Evolutionary conservation across 2,329 filamentous ascomycete genomes (phyloP).

Genomic region (Cercospora zeae-maydis): DNA sequence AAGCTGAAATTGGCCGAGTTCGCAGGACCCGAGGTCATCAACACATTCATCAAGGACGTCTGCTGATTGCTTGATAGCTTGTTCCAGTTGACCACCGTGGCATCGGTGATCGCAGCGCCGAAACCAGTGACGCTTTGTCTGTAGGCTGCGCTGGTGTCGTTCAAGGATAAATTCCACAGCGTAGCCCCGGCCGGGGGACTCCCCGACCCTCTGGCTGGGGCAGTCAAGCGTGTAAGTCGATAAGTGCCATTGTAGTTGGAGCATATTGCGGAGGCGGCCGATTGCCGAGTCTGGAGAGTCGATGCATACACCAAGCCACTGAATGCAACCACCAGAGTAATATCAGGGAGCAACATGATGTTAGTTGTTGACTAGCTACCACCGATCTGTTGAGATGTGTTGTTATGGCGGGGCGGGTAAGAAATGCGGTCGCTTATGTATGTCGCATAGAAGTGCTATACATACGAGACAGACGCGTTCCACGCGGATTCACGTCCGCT

Average conservation of each 20-base stretch:
- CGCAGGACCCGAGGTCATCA: conserved; percentile 14
- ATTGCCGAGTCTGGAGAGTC: conserved; percentile 11
- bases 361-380: neutral
- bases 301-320: neutral
- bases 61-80: conserved; percentile 14
- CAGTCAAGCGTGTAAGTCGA: conserved; percentile 18
- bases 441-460: neutral
- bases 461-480: neutral
- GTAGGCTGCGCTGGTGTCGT: conserved; percentile 25
- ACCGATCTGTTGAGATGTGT: neutral
- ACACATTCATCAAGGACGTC: conserved; percentile 12
- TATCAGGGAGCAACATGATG: neutral
- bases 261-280: conserved; percentile 17
- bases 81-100: conserved; percentile 22
- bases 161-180: conserved; percentile 22
- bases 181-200: conserved; percentile 5
- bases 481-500: too few species aligned
- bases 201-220: conserved; percentile 8
- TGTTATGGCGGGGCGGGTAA: neutral
- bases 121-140: conserved; percentile 22
- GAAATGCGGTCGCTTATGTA: neutral
- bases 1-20: conserved; percentile 22
- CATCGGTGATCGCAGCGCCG: conserved; percentile 24
- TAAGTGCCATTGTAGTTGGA: conserved; percentile 20
- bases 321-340: neutral